A percentile compares a stretch with the other conserved stretches of the same genome.
phyloP scores from a whole-genome alignment of 2,329 filamentous ascomycete species.

The Sclerotinia minor region DNA sequence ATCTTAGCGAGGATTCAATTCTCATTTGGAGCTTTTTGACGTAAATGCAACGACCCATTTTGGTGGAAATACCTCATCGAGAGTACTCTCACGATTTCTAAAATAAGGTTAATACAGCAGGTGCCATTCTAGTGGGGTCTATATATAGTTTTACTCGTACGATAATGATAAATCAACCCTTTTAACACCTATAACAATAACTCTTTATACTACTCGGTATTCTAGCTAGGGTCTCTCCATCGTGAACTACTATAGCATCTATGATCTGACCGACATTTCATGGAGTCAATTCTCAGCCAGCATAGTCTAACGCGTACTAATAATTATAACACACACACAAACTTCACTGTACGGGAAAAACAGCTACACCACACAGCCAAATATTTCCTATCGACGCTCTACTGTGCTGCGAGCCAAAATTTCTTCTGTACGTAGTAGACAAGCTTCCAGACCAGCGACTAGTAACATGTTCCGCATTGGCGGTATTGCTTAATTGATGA shows the following conservation, averaged over 20 bases:
- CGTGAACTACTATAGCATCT: neutral
- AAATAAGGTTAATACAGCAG: too few relatives aligned
- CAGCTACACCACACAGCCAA: neutral
- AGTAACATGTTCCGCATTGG: neutral
- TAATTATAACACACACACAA: neutral
- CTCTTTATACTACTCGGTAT: neutral
- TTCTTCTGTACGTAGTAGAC: neutral
- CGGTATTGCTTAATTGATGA: neutral
- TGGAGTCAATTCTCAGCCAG: neutral
- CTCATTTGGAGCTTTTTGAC: neutral
- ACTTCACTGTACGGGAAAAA: too few relatives aligned
- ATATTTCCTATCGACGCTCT: neutral
- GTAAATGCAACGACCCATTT: neutral
- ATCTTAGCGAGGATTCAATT: neutral
- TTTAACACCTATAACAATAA: neutral
- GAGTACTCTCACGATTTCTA: neutral
- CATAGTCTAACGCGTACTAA: neutral
- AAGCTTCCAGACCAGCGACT: neutral
- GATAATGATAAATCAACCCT: too few relatives aligned
- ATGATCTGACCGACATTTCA: conserved; percentile 5
- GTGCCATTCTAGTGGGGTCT: too few relatives aligned
- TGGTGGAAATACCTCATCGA: neutral
- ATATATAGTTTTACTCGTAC: too few relatives aligned
- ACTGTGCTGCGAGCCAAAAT: neutral
- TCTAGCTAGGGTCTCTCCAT: neutral